Evolutionary conservation across 1,284 basidiomycete species (phyloP).

Genomic region (Leccinum fuscescens): DNA sequence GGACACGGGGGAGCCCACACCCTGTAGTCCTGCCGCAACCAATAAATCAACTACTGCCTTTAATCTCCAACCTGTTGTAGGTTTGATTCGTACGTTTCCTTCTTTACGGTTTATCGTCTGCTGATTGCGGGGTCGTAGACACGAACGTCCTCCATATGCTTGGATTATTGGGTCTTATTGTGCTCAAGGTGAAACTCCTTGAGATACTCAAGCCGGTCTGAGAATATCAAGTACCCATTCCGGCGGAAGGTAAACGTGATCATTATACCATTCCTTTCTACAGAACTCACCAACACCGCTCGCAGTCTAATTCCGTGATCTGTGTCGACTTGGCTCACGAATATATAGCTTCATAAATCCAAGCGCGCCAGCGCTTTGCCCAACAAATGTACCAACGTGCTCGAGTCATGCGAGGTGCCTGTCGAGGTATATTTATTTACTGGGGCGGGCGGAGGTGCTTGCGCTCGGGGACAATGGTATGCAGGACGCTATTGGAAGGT

Average conservation of each 20-base stretch:
- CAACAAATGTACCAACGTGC: conserved; percentile 49
- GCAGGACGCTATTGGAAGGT: conserved; percentile 7
- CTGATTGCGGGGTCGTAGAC: conserved; percentile 35
- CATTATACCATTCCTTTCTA: background rate
- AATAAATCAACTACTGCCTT: conserved; percentile 34
- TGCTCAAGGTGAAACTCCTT: conserved; percentile 57
- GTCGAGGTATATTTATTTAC: conserved; percentile 46
- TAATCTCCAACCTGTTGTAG: conserved; percentile 33
- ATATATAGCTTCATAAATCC: conserved; percentile 74
- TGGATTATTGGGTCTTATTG: conserved; percentile 54
- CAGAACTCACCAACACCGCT: background rate
- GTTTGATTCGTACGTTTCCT: conserved; percentile 21
- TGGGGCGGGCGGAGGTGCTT: conserved; percentile 67
- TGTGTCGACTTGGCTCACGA: conserved; percentile 75
- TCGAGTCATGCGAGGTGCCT: conserved; percentile 44
- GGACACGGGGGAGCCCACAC: conserved; percentile 29
- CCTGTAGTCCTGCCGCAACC: background rate
- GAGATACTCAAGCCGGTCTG: conserved; percentile 47
- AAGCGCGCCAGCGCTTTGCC: conserved; percentile 67
- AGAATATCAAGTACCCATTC: conserved; percentile 39
- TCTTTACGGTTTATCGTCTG: background rate
- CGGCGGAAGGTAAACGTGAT: conserved; percentile 47
- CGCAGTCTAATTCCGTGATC: conserved; percentile 59
- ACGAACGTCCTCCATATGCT: conserved; percentile 58
- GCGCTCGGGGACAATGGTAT: conserved; percentile 67